Base-by-base conservation (phyloP, 2,329 filamentous ascomycete species). In the Cryoendolithus antarcticus region DNA sequence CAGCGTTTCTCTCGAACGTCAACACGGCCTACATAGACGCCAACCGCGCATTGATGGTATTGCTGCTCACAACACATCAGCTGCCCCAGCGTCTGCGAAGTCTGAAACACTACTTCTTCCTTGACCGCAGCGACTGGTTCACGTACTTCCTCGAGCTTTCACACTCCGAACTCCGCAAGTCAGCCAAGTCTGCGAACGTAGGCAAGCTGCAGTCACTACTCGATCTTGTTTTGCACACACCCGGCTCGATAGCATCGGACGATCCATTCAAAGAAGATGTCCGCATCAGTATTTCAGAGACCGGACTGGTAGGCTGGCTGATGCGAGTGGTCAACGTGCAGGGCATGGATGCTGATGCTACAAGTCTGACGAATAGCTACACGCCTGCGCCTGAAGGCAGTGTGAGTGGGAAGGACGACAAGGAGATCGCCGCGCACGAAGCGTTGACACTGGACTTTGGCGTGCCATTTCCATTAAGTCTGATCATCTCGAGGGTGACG, bases 211-310 rank as follows among this genome's bases (percentile, higher is more conserved):
- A 98, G 60, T 95, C 86, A 7, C 69, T 98, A 21, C 75, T 98
- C n/a, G 91, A 98, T 59, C 74, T 96, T 19, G 89, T 95, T 1
- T 72, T 98, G 36, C 85, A 91, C n/a, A 91, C 98, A 54, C 86
- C 91, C 2, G 91, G 91, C 32, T 95, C 83, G 52, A 82, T 94
- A 35, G 89, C 93, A 9, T 86, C 88, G 1, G 74, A 93, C 42
- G 91, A 98, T 57, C 86, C 89, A 0, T 98, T 93, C 71, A 98
- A 96, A 57, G 91, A 98, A 63, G 89, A 98, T 56, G 85, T 98
- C 60, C 93, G 93, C 61, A 86, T 98, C 13, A 81, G 88, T 53
- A 95, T 96, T 82, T 95, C 95, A 58, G 86, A 94, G 51, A 80
- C 89, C 30, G 85, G 86, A 4, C 74, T 98, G 34, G 93, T 86